Evolutionary conservation across 345 rosid species (phyloP).

Genomic region (Eucalyptus guilfoylei): DNA sequence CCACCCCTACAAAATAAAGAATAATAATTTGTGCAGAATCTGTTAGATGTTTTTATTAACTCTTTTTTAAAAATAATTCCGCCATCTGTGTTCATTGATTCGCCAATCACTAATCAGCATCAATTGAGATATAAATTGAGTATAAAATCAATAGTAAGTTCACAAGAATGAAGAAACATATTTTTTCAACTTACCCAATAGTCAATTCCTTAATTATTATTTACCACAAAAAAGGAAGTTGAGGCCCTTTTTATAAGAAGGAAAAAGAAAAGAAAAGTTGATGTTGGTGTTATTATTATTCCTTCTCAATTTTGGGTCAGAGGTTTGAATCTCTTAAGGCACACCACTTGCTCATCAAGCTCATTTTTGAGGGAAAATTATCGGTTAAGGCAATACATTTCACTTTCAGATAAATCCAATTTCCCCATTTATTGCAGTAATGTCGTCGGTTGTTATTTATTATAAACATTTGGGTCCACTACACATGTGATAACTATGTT

Average conservation of each 20-base stretch:
- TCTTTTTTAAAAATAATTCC: too few relatives aligned
- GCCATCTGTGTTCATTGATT: too few relatives aligned
- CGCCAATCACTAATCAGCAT: too few relatives aligned
- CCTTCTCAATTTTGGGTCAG: background rate
- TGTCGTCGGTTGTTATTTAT: too few relatives aligned
- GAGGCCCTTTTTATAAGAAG: background rate
- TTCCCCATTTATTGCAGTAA: too few relatives aligned
- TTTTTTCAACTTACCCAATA: too few relatives aligned
- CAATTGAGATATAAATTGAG: too few relatives aligned
- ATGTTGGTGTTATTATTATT: background rate
- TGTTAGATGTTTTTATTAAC: too few relatives aligned
- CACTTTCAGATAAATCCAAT: too few relatives aligned
- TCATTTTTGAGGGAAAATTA: background rate
- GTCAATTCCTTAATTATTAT: background rate
- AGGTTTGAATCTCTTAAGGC: background rate
- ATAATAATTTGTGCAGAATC: too few relatives aligned
- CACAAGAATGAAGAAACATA: background rate
- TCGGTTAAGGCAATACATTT: rapidly evolving
- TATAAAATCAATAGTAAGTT: too few relatives aligned
- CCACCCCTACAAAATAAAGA: too few relatives aligned
- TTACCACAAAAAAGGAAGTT: background rate
- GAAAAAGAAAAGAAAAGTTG: background rate
- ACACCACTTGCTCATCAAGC: background rate
- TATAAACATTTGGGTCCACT: background rate
- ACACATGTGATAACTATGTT: background rate